phyloP scores from a whole-genome alignment of 768 basidiomycete species.

The Pluteus cervinus region DNA sequence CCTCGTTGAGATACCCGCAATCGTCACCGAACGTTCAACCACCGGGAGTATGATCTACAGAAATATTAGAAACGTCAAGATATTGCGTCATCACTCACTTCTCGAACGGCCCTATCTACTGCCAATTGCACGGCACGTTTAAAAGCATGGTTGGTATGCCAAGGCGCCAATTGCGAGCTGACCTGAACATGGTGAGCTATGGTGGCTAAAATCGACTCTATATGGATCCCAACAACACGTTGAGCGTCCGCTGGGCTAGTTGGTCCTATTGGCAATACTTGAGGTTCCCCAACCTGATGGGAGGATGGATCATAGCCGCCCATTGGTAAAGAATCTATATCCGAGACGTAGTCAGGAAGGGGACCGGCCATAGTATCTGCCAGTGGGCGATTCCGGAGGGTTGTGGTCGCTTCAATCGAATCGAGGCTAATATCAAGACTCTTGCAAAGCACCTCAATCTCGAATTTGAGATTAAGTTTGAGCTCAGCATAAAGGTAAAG shows the following conservation, averaged over 20 bases:
- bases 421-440: constrained; percentile 84
- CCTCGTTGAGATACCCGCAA: constrained; percentile 94
- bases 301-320: constrained; percentile 56
- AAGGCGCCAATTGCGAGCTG: constrained; percentile 66
- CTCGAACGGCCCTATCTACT: constrained; percentile 90
- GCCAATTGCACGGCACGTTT: constrained; percentile 88
- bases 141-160: constrained; percentile 75
- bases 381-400: constrained; percentile 73
- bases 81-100: constrained; percentile 42
- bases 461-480: constrained; percentile 95
- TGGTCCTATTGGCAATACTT: constrained; percentile 56
- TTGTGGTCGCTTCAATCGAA: constrained; percentile 73
- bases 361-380: constrained; percentile 54
- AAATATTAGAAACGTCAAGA: constrained; percentile 5
- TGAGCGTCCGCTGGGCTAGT: constrained; percentile 58
- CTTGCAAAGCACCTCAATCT: constrained; percentile 96
- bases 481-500: constrained; percentile 97
- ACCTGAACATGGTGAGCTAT: constrained; percentile 73
- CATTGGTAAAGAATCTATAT: constrained; percentile 77
- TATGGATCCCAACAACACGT: constrained; percentile 66
- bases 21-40: constrained; percentile 96
- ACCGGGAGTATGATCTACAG: constrained; percentile 89
- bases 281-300: constrained; percentile 44
- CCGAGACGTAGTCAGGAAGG: constrained; percentile 73
- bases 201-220: constrained; percentile 71